Evolutionary conservation across 768 basidiomycete species (phyloP).

Genomic region (Tubosaeta sp.): DNA sequence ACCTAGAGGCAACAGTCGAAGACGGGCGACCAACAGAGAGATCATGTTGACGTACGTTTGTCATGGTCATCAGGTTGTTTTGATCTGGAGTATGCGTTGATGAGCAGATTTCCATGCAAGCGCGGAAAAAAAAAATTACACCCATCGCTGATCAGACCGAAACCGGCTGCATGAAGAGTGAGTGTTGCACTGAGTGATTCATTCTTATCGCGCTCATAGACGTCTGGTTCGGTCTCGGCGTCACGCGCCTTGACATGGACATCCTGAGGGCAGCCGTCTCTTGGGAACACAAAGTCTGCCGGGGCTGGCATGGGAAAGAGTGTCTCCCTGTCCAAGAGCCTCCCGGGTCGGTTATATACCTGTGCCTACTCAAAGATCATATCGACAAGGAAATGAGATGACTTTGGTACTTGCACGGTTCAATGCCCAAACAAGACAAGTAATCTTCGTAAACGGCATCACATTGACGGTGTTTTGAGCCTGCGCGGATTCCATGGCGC

Average conservation of each 20-base stretch:
- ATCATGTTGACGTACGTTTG: conserved; percentile 41
- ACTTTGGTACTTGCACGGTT: not conserved
- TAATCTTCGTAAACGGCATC: not conserved
- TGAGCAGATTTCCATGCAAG: conserved; percentile 2
- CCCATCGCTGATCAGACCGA: conserved; percentile 62
- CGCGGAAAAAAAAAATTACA: conserved; percentile 32
- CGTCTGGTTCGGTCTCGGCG: conserved; percentile 12
- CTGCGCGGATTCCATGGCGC: not conserved
- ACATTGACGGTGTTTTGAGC: not conserved
- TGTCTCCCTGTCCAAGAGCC: not conserved
- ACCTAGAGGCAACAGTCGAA: conserved; percentile 38
- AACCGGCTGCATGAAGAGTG: conserved; percentile 59
- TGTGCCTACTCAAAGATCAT: not conserved
- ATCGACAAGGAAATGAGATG: not conserved
- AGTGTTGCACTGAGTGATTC: conserved; percentile 53
- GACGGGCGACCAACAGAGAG: not conserved
- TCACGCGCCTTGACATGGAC: conserved; percentile 19
- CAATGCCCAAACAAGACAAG: not conserved
- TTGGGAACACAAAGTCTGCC: not conserved
- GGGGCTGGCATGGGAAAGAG: not conserved
- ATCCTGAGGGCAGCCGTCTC: conserved; percentile 2
- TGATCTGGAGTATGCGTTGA: conserved; percentile 41
- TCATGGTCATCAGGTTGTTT: conserved; percentile 67
- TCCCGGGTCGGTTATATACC: not conserved
- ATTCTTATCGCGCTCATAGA: conserved; percentile 23